Percentiles rank a stretch among this genome's conserved stretches.
Conservation (phyloP, 495 filamentous ascomycete species). For the Neurospora sp. region DNA sequence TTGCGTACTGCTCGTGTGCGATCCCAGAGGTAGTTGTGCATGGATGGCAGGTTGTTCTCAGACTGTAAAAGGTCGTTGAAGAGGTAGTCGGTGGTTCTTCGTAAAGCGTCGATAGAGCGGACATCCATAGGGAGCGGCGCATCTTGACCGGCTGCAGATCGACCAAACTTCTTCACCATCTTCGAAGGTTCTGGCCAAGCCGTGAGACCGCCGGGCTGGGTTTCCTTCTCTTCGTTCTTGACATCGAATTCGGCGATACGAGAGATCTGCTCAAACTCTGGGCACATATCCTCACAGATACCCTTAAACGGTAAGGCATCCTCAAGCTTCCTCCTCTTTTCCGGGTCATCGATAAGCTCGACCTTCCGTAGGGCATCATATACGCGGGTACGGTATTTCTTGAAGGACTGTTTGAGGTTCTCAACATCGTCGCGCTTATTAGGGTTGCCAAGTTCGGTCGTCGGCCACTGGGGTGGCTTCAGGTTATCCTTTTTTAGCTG, state of each 20-base stretch:
- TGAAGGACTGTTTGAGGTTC: conserved; percentile 36
- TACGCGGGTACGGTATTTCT: conserved; percentile 58
- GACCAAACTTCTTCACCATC: conserved; percentile 75
- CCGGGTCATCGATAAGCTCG: conserved; percentile 79
- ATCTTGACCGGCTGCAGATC: conserved; percentile 87
- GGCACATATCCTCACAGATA: conserved; percentile 89
- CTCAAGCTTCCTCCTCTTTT: conserved; percentile 67
- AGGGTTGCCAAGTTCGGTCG: conserved; percentile 27
- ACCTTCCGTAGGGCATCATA: conserved; percentile 59
- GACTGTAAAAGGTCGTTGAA: conserved; percentile 62
- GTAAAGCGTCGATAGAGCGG: conserved; percentile 64
- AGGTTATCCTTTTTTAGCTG: conserved; percentile 35
- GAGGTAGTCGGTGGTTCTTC: conserved; percentile 73
- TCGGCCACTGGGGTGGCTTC: conserved; percentile 34
- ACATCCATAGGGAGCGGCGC: conserved; percentile 88
- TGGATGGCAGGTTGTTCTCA: conserved; percentile 50
- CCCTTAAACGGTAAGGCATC: conserved; percentile 83
- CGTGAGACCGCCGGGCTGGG: conserved; percentile 22
- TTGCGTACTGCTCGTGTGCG: conserved; percentile 84
- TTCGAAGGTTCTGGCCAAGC: conserved; percentile 25
- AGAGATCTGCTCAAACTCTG: conserved; percentile 74
- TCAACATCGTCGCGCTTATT: conserved; percentile 33
- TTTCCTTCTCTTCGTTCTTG: conserved; percentile 40
- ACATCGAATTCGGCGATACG: conserved; percentile 60
- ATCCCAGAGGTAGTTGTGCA: conserved; percentile 91